Evolutionary conservation across 148 eudicot species (phyloP).

Genomic region (Fagopyrum tataricum): DNA sequence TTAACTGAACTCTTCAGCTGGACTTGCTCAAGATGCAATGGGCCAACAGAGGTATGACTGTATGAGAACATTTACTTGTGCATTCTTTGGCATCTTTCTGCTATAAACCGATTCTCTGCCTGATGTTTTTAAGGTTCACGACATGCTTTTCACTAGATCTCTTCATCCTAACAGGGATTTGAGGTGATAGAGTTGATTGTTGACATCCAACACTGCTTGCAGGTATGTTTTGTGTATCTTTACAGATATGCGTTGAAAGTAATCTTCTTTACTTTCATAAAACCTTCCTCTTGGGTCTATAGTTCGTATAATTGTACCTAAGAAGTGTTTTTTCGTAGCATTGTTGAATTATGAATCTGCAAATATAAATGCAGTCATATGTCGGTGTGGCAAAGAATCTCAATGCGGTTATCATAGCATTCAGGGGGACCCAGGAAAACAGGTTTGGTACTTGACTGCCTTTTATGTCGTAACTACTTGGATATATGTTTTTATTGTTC

Average conservation of each 20-base stretch:
- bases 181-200: constrained; percentile 85
- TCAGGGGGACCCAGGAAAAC: constrained; percentile 87
- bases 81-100: neutral
- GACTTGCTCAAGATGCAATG: constrained; percentile 92
- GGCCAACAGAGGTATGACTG: constrained; percentile 75
- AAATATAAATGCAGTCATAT: constrained; percentile 55
- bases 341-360: constrained; percentile 9
- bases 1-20: constrained; percentile 76
- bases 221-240: constrained; percentile 29
- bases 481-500: neutral
- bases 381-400: constrained; percentile 82
- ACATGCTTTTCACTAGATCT: constrained; percentile 2
- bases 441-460: constrained; percentile 39
- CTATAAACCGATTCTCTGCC: neutral
- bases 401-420: constrained; percentile 82
- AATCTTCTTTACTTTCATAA: neutral
- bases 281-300: neutral
- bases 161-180: constrained; percentile 56
- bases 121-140: neutral
- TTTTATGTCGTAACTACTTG: neutral
- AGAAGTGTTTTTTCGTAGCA: neutral
- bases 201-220: constrained; percentile 79
- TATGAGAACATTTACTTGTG: neutral
- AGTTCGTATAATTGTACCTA: neutral
- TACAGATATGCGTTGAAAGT: neutral